phyloP scores from a whole-genome alignment of 495 filamentous ascomycete species.

The Paragyromitra xinjiangensis region DNA sequence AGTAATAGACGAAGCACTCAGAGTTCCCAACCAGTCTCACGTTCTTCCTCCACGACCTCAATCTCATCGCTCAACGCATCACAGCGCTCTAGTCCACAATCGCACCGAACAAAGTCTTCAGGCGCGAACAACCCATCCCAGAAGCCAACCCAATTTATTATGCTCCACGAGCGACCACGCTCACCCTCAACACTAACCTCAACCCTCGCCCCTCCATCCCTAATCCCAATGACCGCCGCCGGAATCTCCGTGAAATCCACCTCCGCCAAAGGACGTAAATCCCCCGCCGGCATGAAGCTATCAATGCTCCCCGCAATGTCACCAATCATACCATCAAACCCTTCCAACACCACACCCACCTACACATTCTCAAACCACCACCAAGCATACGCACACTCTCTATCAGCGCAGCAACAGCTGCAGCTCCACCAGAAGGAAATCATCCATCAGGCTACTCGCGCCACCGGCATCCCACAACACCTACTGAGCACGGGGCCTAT shows the following conservation, averaged over 20 bases:
- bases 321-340: neutral
- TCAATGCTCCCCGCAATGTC: conserved; percentile 47
- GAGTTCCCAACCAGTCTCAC: conserved; percentile 12
- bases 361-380: conserved; percentile 35
- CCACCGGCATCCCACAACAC: conserved; percentile 60
- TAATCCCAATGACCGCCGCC: conserved; percentile 54
- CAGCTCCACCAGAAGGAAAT: conserved; percentile 71
- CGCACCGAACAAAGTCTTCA: conserved; percentile 3
- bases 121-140: conserved; percentile 7
- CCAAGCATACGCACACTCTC: conserved; percentile 51
- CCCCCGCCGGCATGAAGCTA: conserved; percentile 43
- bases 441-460: conserved; percentile 65
- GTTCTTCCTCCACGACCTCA: conserved; percentile 18
- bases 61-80: conserved; percentile 17
- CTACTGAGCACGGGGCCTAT: conserved; percentile 62
- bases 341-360: conserved; percentile 16
- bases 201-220: conserved; percentile 50
- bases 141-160: conserved; percentile 43
- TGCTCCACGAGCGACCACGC: conserved; percentile 47
- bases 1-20: conserved; percentile 3
- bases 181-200: conserved; percentile 49
- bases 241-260: conserved; percentile 39
- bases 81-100: conserved; percentile 22
- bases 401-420: conserved; percentile 59
- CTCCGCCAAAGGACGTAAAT: conserved; percentile 40